phyloP scores from a whole-genome alignment of 768 basidiomycete species.

The Butyriboletus loyo region DNA sequence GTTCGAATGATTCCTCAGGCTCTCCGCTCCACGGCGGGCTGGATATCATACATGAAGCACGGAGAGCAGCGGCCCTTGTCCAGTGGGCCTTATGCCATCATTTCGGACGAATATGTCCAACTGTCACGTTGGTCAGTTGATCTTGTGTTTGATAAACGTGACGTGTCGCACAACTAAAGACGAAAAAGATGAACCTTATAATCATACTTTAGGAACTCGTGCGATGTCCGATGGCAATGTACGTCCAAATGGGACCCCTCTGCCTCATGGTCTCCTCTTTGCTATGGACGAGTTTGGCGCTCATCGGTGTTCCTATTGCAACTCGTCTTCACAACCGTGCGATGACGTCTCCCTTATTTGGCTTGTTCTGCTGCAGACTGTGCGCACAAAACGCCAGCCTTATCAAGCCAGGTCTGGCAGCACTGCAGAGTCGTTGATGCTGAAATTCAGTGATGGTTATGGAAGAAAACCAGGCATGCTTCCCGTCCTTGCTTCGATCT shows the following conservation, averaged over 20 bases:
- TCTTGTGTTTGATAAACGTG: conserved; percentile 4
- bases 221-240: conserved; percentile 4
- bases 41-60: conserved; percentile 23
- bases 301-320: neutral
- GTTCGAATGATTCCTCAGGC: neutral
- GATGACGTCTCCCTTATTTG: neutral
- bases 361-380: neutral
- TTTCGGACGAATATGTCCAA: conserved; percentile 12
- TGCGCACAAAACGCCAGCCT: neutral
- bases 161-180: conserved; percentile 5
- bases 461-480: conserved; percentile 17
- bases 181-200: conserved; percentile 17
- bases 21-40: conserved; percentile 17
- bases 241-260: neutral
- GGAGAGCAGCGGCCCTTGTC: conserved; percentile 8
- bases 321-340: neutral
- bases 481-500: conserved; percentile 22
- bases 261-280: conserved; percentile 17
- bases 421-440: conserved; percentile 2
- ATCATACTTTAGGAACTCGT: conserved; percentile 5
- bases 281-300: neutral
- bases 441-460: conserved; percentile 28
- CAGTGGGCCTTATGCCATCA: conserved; percentile 1
- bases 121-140: conserved; percentile 15
- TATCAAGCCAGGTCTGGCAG: neutral